phyloP scores from a whole-genome alignment of 495 filamentous ascomycete genomes.

The Talaromyces stipitatus region DNA sequence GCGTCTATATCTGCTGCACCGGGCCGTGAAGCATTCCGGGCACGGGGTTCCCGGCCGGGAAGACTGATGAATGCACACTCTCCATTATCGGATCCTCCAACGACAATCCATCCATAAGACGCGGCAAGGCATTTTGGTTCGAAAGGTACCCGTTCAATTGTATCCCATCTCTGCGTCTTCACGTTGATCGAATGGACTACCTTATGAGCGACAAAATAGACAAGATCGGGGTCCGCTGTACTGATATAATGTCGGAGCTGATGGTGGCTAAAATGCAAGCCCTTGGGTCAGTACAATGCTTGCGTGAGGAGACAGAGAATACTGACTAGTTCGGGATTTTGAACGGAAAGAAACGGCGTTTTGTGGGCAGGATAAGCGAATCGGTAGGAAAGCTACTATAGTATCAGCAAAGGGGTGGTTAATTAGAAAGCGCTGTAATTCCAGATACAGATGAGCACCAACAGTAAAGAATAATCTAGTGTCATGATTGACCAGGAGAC shows the following conservation, averaged over 20 bases:
- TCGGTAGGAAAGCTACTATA: slow-evolving; percentile 50
- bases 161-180: slow-evolving; percentile 61
- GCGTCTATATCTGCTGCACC: slow-evolving; percentile 50
- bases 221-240: slow-evolving; percentile 60
- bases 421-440: background rate
- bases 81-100: slow-evolving; percentile 73
- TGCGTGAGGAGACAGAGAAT: slow-evolving; percentile 9
- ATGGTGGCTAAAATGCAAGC: slow-evolving; percentile 58
- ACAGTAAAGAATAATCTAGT: slow-evolving; percentile 36
- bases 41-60: slow-evolving; percentile 25
- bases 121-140: slow-evolving; percentile 77
- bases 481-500: slow-evolving; percentile 31
- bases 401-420: background rate
- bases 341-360: slow-evolving; percentile 67
- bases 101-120: slow-evolving; percentile 79
- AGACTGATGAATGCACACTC: slow-evolving; percentile 75
- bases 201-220: slow-evolving; percentile 74
- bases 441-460: slow-evolving; percentile 7
- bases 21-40: slow-evolving; percentile 23
- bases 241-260: slow-evolving; percentile 90
- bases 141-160: slow-evolving; percentile 73
- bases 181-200: slow-evolving; percentile 70
- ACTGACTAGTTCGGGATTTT: slow-evolving; percentile 68
- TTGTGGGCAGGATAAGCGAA: slow-evolving; percentile 51
- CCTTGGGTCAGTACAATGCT: background rate